Conservation (phyloP, 192 early-diverging fungal genomes). For the Coemansia sp. region DNA sequence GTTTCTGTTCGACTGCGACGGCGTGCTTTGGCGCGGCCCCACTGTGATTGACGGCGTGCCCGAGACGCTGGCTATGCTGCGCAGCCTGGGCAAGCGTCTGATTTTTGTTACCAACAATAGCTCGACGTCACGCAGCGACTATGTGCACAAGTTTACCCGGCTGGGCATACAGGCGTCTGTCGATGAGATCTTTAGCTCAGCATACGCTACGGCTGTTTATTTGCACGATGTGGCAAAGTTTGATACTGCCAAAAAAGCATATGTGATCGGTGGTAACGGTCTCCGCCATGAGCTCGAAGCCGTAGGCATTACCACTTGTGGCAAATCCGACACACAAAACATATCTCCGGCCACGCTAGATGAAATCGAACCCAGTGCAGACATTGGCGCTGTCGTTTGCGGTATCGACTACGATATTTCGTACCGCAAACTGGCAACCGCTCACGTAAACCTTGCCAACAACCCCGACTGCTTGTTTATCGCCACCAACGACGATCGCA, state of each 20-base stretch:
- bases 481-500: constrained; percentile 90
- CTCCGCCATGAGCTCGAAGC: constrained; percentile 81
- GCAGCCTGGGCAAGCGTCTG: constrained; percentile 78
- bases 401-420: constrained; percentile 93
- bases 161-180: constrained; percentile 75
- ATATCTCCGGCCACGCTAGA: constrained; percentile 57
- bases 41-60: constrained; percentile 65
- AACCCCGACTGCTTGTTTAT: constrained; percentile 79
- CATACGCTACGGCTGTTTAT: constrained; percentile 92
- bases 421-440: constrained; percentile 90
- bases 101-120: constrained; percentile 99
- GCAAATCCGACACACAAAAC: constrained; percentile 56
- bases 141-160: constrained; percentile 78
- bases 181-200: constrained; percentile 91
- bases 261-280: constrained; percentile 87
- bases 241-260: constrained; percentile 85
- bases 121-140: constrained; percentile 78
- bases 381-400: constrained; percentile 87
- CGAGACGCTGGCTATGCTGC: constrained; percentile 73
- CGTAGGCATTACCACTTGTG: constrained; percentile 70
- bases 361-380: constrained; percentile 61
- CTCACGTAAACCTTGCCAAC: constrained; percentile 75
- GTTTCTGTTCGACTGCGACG: constrained; percentile 97
- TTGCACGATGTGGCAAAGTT: constrained; percentile 80
- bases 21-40: constrained; percentile 92